Conservation (phyloP, 192 early-diverging fungal species). For the Rhizophagus sp. region DNA sequence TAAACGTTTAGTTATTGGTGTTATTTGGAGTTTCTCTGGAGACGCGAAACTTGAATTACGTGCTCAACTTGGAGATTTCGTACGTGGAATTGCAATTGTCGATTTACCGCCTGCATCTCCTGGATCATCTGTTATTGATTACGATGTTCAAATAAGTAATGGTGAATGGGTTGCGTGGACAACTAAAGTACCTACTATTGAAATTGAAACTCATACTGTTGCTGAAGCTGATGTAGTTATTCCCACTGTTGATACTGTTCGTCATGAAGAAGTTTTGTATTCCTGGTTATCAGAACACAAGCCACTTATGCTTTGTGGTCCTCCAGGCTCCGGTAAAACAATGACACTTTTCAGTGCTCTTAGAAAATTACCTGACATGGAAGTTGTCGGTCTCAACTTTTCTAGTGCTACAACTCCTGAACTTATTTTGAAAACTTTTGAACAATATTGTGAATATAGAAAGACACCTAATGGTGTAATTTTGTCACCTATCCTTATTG, state of each 20-base stretch:
- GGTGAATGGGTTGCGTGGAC: slow-evolving; percentile 94
- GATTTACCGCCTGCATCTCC: slow-evolving; percentile 64
- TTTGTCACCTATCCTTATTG: slow-evolving; percentile 77
- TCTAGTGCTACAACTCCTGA: slow-evolving; percentile 97
- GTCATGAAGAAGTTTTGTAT: slow-evolving; percentile 94
- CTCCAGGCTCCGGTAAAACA: slow-evolving; percentile 99
- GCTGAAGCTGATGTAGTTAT: slow-evolving; percentile 92
- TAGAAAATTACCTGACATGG: slow-evolving; percentile 90
- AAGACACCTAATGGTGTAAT: slow-evolving; percentile 92
- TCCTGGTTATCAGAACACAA: slow-evolving; percentile 95
- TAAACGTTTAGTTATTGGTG: slow-evolving; percentile 77
- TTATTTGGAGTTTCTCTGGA: slow-evolving; percentile 97
- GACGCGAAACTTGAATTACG: slow-evolving; percentile 78
- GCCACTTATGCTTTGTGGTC: slow-evolving; percentile 95
- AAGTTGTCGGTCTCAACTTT: slow-evolving; percentile 98
- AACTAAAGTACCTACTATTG: slow-evolving; percentile 84
- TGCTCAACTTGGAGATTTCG: slow-evolving; percentile 75
- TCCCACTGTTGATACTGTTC: slow-evolving; percentile 96
- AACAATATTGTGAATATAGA: slow-evolving; percentile 98
- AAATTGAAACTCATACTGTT: slow-evolving; percentile 94
- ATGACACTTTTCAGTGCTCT: slow-evolving; percentile 98
- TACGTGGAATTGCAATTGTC: slow-evolving; percentile 70
- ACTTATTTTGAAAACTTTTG: slow-evolving; percentile 91
- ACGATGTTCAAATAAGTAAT: slow-evolving; percentile 76
- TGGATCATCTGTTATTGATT: slow-evolving; percentile 77